phyloP scores from a whole-genome alignment of 208 protist genomes.

The Porcisia hertigi region DNA sequence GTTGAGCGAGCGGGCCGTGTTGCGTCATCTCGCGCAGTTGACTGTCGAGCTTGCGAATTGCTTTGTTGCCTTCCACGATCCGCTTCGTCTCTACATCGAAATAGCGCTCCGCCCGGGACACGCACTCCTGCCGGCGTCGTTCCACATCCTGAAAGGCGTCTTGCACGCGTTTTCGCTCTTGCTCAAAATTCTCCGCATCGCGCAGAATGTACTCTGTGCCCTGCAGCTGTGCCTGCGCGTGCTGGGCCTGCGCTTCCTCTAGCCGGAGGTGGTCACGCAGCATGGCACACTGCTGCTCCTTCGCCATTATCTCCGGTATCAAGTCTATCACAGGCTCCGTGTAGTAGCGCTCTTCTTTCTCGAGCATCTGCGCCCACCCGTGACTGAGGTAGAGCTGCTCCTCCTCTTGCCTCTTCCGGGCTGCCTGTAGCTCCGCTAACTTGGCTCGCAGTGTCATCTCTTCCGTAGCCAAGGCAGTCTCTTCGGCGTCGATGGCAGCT shows the following conservation, averaged over 20 bases:
- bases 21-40: slow-evolving; percentile 49
- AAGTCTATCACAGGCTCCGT: slow-evolving; percentile 60
- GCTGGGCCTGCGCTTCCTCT: slow-evolving; percentile 37
- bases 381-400: slow-evolving; percentile 62
- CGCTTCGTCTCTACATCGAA: slow-evolving; percentile 72
- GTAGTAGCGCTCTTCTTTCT: slow-evolving; percentile 79
- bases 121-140: slow-evolving; percentile 40
- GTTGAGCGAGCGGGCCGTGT: slow-evolving; percentile 32
- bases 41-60: slow-evolving; percentile 41
- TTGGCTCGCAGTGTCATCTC: slow-evolving; percentile 41
- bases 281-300: slow-evolving; percentile 50
- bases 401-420: slow-evolving; percentile 42
- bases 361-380: slow-evolving; percentile 64
- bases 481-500: slow-evolving; percentile 49
- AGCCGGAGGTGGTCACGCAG: slow-evolving; percentile 50
- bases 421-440: slow-evolving; percentile 44
- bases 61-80: slow-evolving; percentile 37
- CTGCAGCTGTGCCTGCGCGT: slow-evolving; percentile 35
- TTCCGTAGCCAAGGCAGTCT: slow-evolving; percentile 42
- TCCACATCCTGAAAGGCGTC: slow-evolving; percentile 49
- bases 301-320: slow-evolving; percentile 39
- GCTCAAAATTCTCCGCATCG: slow-evolving; percentile 37
- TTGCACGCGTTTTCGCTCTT: slow-evolving; percentile 40
- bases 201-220: slow-evolving; percentile 42
- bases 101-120: slow-evolving; percentile 47